Evolutionary conservation across 2,329 filamentous ascomycete species (phyloP).

Genomic region (Xylaria sp.): DNA sequence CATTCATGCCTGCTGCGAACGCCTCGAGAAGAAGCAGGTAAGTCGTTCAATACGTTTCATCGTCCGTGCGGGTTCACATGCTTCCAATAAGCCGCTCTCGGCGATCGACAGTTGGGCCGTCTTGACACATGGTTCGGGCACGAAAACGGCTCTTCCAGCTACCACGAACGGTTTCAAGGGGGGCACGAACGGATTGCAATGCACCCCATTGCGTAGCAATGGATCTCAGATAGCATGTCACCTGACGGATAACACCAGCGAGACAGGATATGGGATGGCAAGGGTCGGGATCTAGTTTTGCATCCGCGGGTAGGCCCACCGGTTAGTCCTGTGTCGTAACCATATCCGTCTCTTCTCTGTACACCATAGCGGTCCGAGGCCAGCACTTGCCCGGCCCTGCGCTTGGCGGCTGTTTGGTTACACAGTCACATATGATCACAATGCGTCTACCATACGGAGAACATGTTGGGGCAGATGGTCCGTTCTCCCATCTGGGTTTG

Average conservation of each 20-base stretch:
- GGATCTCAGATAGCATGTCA: slow-evolving; percentile 28
- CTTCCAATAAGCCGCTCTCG: slow-evolving; percentile 7
- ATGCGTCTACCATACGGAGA: background rate
- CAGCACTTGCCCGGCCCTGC: slow-evolving; percentile 11
- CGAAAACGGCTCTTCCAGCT: slow-evolving; percentile 15
- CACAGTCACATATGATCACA: slow-evolving; percentile 24
- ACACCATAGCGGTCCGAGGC: slow-evolving; percentile 15
- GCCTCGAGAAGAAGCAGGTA: background rate
- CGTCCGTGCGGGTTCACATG: slow-evolving; percentile 10
- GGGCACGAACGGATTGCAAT: slow-evolving; percentile 14
- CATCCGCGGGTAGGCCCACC: slow-evolving; percentile 29
- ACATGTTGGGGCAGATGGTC: background rate
- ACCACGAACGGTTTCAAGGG: slow-evolving; percentile 23
- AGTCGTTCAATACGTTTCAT: background rate
- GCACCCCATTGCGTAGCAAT: slow-evolving; percentile 22
- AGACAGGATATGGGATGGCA: slow-evolving; percentile 28
- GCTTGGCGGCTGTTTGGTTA: slow-evolving; percentile 20
- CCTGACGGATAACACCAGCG: slow-evolving; percentile 32
- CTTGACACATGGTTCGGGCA: slow-evolving; percentile 18
- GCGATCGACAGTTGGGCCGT: slow-evolving; percentile 29
- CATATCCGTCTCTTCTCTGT: background rate
- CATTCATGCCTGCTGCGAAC: background rate
- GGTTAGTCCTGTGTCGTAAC: too few relatives aligned
- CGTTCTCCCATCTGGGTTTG: too few relatives aligned
- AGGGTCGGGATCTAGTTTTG: slow-evolving; percentile 33